Base-by-base conservation (phyloP, 2,329 filamentous ascomycete species). In the Fusarium temperatum region DNA sequence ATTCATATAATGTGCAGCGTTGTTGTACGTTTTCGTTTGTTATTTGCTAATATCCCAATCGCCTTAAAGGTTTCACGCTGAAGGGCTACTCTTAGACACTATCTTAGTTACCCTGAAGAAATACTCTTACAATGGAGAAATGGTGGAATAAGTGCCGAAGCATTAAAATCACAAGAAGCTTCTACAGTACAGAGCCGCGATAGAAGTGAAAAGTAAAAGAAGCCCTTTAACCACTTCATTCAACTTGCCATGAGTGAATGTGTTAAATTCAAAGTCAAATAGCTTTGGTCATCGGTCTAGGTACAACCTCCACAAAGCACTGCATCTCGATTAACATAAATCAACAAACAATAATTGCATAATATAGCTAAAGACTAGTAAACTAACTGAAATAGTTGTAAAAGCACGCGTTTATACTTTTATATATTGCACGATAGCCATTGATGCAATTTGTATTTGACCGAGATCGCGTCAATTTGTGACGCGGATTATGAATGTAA, bases 151-250 rank as follows among this genome's bases (percentile, higher is more conserved):
- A 5, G 47, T 22, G 47, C 5, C 20, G 6, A 3, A n/a, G 28
- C 3, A 18, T 17, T 4, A 22, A 20, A 47, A 28, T 28, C 1
- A 22, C 3, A 3, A 8, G 11, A 48, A 30, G 3, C 0, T n/a
- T n/a, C 5, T 0, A 7, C n/a, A 7, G 1, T 5, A 13, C 8
- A 22, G 10, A n/a, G 20, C 12, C 2, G 5, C 1, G 1, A 5
- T 8, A 17, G 3, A 30, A 17, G 14, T 6, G 3, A 3, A 3
- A 30, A 9, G 11, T 1, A 12, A 3, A n/a, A 30, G 5, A 11
- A 9, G 10, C 9, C 8, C 3, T 3, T n/a, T 6, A 0, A n/a
- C 6, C 0, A 48, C 4, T 17, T 17, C 6, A 2, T 30, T 9
- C 3, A n/a, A n/a, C 10, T 22, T 30, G 2, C 3, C 4, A 8